Percentiles rank a stretch among this genome's conserved stretches.
Conservation (phyloP, 2,329 filamentous ascomycete species). For the Colletotrichum eleusines region DNA sequence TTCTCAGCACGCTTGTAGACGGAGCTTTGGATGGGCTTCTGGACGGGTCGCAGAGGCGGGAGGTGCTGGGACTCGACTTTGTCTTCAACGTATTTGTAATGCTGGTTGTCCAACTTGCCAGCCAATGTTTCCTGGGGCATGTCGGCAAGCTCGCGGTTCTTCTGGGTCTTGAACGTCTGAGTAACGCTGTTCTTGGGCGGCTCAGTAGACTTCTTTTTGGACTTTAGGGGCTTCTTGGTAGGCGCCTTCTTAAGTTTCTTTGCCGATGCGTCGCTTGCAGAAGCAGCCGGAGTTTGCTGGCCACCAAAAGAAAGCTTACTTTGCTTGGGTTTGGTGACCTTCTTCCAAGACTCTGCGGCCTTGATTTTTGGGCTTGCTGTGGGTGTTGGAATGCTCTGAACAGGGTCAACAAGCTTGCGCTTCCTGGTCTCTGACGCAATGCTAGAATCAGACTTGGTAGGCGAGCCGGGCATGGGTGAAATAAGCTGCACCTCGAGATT, state of each 20-base stretch:
- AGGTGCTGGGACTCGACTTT: conserved; percentile 42
- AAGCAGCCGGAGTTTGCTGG: conserved; percentile 39
- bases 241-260: conserved; percentile 47
- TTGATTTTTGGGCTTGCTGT: conserved; percentile 66
- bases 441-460: conserved; percentile 45
- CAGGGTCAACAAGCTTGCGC: conserved; percentile 56
- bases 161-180: conserved; percentile 59
- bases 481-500: conserved; percentile 58
- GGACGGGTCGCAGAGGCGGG: conserved; percentile 46
- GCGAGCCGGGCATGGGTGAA: conserved; percentile 43
- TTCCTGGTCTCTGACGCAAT: conserved; percentile 53
- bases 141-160: conserved; percentile 49
- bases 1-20: conserved; percentile 37
- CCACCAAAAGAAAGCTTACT: conserved; percentile 60
- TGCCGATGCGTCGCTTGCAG: conserved; percentile 43
- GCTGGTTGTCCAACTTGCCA: conserved; percentile 42
- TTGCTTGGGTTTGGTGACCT: conserved; percentile 61
- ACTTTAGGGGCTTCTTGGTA: conserved; percentile 51
- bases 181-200: conserved; percentile 55
- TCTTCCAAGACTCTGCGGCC: conserved; percentile 56
- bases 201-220: conserved; percentile 51
- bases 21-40: conserved; percentile 42
- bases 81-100: conserved; percentile 43
- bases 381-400: conserved; percentile 68
- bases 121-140: conserved; percentile 47